These are phyloP conservation scores for Lolium rigidum DNA, from an alignment of 176 grass and related monocot species.

Conservation along the genomic window DNA sequence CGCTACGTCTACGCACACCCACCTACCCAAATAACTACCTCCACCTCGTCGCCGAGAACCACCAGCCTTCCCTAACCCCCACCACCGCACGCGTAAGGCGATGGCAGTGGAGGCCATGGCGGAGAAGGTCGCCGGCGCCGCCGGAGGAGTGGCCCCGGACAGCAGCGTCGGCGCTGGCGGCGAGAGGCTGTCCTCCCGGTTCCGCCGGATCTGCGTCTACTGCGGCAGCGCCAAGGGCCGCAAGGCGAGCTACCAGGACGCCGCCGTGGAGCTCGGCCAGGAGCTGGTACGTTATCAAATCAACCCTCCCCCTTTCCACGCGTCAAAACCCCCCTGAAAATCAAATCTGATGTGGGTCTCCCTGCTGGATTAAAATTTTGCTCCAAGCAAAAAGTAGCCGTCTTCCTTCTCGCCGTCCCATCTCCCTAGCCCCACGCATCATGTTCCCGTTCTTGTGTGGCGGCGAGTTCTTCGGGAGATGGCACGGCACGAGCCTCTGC, in stretches of 20 bases:
- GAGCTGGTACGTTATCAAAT: constrained; percentile 67
- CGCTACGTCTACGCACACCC: constrained; percentile 21
- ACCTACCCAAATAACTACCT: constrained; percentile 28
- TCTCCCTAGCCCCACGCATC: not conserved
- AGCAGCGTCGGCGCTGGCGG: constrained; percentile 20
- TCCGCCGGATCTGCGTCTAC: constrained; percentile 94
- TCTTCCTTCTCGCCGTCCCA: not conserved
- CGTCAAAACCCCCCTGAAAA: not conserved
- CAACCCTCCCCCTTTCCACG: not conserved
- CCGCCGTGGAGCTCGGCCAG: constrained; percentile 81
- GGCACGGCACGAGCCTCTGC: not conserved
- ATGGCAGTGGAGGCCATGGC: constrained; percentile 42
- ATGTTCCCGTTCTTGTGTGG: not conserved
- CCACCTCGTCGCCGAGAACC: not conserved
- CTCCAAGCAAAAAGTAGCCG: not conserved
- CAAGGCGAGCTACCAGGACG: constrained; percentile 83
- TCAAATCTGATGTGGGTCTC: not conserved
- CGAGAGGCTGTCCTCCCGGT: constrained; percentile 71
- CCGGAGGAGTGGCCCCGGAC: not conserved
- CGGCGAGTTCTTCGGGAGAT: constrained; percentile 3
- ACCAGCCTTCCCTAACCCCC: not conserved
- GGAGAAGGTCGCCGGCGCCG: constrained; percentile 17
- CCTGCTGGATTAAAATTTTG: not conserved
- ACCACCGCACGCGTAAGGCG: not conserved
- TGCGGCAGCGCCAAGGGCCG: constrained; percentile 88